Evolutionary conservation across 1,284 basidiomycete genomes (phyloP), one percentile per base, ranked within the genome.

Genomic region (Lentinula novae-zelandiae): DNA sequence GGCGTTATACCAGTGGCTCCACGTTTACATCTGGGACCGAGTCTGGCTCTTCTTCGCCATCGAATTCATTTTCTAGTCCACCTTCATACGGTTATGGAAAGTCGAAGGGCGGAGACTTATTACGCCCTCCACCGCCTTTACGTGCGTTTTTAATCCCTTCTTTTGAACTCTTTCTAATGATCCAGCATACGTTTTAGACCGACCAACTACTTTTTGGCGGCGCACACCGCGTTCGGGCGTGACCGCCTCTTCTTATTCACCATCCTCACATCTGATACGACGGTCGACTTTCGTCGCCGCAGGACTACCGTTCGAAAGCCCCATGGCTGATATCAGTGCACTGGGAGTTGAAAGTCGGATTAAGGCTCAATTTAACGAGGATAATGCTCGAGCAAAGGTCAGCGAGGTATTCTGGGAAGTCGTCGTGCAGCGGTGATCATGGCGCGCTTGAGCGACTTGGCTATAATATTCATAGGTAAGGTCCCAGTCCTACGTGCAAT

Each of bases 131-230:
- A 53, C 86, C 87, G 22, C 83, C 84, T 58, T 72, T 89, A 56
- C 79, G 86, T 89, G 69, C 74, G 86, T 27, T 57, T 51, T 10
- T 40, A 15, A 56, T 34, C 53, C 39, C n/a, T 58, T 57, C 13
- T 8, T 53, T 5, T 31, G 6, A 20, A 5, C 13, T 36, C 50
- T 48, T 12, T 58, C 38, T 51, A 20, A 34, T 39, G 15, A 20
- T 57, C 31, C 15, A 42, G 20, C 50, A n/a, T 46, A 20, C 12
- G 2, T 27, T 20, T 13, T 60, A 83, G 82, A 81, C 56, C 86
- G 88, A 33, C 87, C 88, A 0, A 88, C 83, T 2, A 86, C 88
- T 0, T 90, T 90, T 70, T 90, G 87, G 88, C 77, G 86, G 36
- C 84, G 82, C 63, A 87, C 84, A 2, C 79, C 74, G 46, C 81